Percentiles rank a stretch among this genome's conserved stretches.
Evolutionary conservation across 306 rosid genomes (phyloP).

Genomic region (Spatholobus suberectus): DNA sequence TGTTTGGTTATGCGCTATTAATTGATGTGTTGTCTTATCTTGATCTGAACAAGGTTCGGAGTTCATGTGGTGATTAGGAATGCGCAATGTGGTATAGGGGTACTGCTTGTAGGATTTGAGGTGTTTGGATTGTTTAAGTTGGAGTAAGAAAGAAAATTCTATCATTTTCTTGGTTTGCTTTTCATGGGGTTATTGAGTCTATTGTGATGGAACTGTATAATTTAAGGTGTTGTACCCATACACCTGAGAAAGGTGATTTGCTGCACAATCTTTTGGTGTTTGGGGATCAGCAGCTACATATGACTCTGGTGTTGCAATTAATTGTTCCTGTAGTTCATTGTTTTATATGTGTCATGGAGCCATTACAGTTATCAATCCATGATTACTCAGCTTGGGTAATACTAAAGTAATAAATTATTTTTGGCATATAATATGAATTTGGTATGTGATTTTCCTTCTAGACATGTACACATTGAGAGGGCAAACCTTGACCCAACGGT

Average conservation of each 20-base stretch:
- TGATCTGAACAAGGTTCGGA: slow-evolving; percentile 5
- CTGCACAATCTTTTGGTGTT: not conserved
- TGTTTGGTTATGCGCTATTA: not conserved
- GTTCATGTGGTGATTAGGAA: not conserved
- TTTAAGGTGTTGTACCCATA: not conserved
- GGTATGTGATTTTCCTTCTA: slow-evolving; percentile 1
- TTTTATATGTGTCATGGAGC: not conserved
- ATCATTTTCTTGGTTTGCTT: slow-evolving; percentile 1
- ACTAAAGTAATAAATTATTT: not conserved
- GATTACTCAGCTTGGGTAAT: not conserved
- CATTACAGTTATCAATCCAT: slow-evolving; percentile 1
- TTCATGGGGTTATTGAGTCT: not conserved
- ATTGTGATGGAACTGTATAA: slow-evolving; percentile 4
- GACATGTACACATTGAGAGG: not conserved
- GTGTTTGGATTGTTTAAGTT: slow-evolving; percentile 21
- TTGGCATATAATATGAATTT: slow-evolving; percentile 27
- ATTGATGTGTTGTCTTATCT: slow-evolving; percentile 18
- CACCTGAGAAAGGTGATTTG: slow-evolving; percentile 9
- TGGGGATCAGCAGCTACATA: not conserved
- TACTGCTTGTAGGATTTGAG: slow-evolving; percentile 10
- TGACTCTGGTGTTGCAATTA: not conserved
- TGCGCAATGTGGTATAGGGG: not conserved
- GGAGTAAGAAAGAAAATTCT: slow-evolving; percentile 11
- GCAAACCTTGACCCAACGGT: not conserved
- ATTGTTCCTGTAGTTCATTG: not conserved